Conservation (phyloP, 768 basidiomycete species). For the Tricholomella constricta region DNA sequence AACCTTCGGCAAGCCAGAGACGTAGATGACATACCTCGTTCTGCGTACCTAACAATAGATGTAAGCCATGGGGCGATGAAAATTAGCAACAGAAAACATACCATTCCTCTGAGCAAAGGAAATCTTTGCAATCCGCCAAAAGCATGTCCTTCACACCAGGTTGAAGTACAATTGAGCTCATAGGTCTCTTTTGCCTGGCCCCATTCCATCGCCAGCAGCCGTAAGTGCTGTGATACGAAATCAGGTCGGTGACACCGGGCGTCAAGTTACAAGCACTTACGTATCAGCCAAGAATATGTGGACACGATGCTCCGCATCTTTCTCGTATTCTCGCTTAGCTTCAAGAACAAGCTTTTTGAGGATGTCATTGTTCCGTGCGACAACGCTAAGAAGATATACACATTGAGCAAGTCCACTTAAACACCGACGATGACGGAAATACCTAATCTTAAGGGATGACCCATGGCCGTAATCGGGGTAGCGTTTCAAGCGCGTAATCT, state of each 20-base stretch:
- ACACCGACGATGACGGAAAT: constrained; percentile 21
- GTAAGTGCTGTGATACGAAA: constrained; percentile 49
- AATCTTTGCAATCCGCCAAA: constrained; percentile 83
- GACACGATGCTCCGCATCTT: constrained; percentile 88
- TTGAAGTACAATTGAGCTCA: constrained; percentile 91
- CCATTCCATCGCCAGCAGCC: constrained; percentile 89
- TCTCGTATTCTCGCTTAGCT: constrained; percentile 87
- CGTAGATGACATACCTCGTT: constrained; percentile 62
- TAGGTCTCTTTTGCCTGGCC: constrained; percentile 83
- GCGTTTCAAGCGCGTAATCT: constrained; percentile 83
- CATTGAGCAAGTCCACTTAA: constrained; percentile 10
- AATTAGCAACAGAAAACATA: constrained; percentile 37
- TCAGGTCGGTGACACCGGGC: not conserved
- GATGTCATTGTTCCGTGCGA: constrained; percentile 86
- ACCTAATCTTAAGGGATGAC: constrained; percentile 81
- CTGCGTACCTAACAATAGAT: constrained; percentile 70
- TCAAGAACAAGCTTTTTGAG: constrained; percentile 85
- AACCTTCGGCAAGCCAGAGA: constrained; percentile 10
- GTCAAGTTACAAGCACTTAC: constrained; percentile 46
- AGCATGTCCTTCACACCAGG: constrained; percentile 92
- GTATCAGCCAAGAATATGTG: constrained; percentile 89
- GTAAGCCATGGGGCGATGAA: constrained; percentile 18
- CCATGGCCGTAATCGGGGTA: constrained; percentile 77
- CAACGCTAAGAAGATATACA: constrained; percentile 54
- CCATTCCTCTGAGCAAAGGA: constrained; percentile 84